Evolutionary conservation across 1,139 yeast genomes (phyloP).

Genomic region (Suhomyces bokatorum): DNA sequence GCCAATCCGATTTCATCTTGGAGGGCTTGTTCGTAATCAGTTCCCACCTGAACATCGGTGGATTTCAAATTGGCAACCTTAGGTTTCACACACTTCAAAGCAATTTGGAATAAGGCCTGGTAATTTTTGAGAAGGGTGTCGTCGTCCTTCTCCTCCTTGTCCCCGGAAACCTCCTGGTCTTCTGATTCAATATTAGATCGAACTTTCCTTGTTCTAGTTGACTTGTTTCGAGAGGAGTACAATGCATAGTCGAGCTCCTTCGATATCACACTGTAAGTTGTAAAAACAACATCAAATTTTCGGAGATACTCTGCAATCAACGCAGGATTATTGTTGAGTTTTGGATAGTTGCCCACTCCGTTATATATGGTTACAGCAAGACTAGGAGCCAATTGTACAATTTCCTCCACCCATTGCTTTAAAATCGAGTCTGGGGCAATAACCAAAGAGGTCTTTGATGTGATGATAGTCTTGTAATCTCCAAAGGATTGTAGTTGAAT

Average conservation of each 20-base stretch:
- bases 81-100: slow-evolving; percentile 29
- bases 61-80: slow-evolving; percentile 29
- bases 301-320: slow-evolving; percentile 48
- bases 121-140: slow-evolving; percentile 24
- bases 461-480: slow-evolving; percentile 46
- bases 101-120: slow-evolving; percentile 32
- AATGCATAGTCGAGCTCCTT: slow-evolving; percentile 80
- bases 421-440: slow-evolving; percentile 84
- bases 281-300: slow-evolving; percentile 74
- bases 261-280: slow-evolving; percentile 71
- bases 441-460: slow-evolving; percentile 71
- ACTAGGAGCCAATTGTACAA: slow-evolving; percentile 56
- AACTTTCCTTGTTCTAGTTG: slow-evolving; percentile 39
- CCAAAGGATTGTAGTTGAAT: slow-evolving; percentile 36
- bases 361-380: slow-evolving; percentile 60
- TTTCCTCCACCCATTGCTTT: slow-evolving; percentile 82
- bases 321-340: slow-evolving; percentile 41
- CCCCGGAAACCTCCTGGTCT: neutral
- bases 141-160: slow-evolving; percentile 1
- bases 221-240: slow-evolving; percentile 61
- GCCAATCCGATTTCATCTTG: slow-evolving; percentile 41
- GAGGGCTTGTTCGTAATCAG: slow-evolving; percentile 39
- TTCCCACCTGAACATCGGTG: slow-evolving; percentile 24
- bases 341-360: slow-evolving; percentile 56
- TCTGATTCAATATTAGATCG: slow-evolving; percentile 10